Evolutionary conservation across 2,329 filamentous ascomycete genomes (phyloP), one percentile per base, ranked within the genome.

Genomic region (Neoarthrinium moseri): DNA sequence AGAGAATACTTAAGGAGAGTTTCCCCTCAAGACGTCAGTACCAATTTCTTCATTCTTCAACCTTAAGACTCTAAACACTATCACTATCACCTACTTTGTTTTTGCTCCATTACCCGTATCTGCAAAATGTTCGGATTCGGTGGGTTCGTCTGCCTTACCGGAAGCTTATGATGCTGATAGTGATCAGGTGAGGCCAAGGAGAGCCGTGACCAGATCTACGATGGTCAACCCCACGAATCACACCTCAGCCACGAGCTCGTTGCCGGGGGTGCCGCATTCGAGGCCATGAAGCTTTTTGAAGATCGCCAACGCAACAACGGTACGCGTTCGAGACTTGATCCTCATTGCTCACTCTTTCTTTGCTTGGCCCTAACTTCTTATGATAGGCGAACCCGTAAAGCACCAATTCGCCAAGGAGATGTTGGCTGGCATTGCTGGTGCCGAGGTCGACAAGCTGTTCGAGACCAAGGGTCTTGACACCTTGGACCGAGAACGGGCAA

Each of bases 381-480:
- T 18, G 12, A 48, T 43, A 86, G 83, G 85, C 70, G 83, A 90
- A 73, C 64, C 77, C 6, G 83, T 91, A 57, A 78, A 75, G 53
- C 88, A 92, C 71, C 71, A 70, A 33, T 86, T 89, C 59, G 89
- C 89, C 63, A 92, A 92, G 74, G 88, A 91, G 71, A 64, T 87
- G 35, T 68, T 92, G 24, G 86, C 79, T 13, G 87, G 83, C 48
- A 73, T 91, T 46, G 87, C 84, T 22, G 87, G 81, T 38, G 86
- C 80, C 51, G 86, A 91, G 69, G 78, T 89, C 59, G 87, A 92
- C 73, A 86, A 84, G 69, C 77, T 91, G 24, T 76, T 80, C 57
- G 88, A 87, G 74, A 83, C 79, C 56, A 85, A 84, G 74, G 83
- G 83, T n/a, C 65, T 82, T 52, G 77, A 85, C 64, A 73, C 71